These are phyloP conservation scores for Aspergillus cejpii DNA, from an alignment of 2,329 filamentous ascomycete species.

Conservation along the genomic window DNA sequence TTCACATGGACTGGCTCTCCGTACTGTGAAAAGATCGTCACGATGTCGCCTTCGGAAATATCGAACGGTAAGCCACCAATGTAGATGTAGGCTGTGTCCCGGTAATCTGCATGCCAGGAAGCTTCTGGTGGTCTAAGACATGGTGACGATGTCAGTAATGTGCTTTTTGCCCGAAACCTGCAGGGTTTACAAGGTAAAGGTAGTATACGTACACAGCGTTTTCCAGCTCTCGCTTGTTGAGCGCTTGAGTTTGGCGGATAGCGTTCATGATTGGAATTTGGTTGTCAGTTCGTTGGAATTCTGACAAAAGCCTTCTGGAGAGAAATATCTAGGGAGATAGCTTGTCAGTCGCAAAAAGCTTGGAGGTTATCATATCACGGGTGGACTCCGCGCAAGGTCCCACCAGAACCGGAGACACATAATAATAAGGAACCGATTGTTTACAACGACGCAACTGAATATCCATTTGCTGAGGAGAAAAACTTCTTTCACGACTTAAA, in stretches of 20 bases:
- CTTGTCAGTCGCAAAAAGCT: not conserved
- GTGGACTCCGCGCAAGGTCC: slow-evolving; percentile 17
- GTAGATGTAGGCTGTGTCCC: slow-evolving; percentile 93
- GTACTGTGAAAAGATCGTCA: slow-evolving; percentile 95
- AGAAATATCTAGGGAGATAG: not conserved
- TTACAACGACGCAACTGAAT: slow-evolving; percentile 5
- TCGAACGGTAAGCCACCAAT: slow-evolving; percentile 91
- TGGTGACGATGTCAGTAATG: slow-evolving; percentile 6
- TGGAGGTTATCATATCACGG: slow-evolving; percentile 13
- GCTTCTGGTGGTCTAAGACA: slow-evolving; percentile 64
- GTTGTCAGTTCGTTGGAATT: slow-evolving; percentile 2
- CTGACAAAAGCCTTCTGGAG: slow-evolving; percentile 5
- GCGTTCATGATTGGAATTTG: slow-evolving; percentile 65
- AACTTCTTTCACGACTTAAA: not conserved
- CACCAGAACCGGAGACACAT: slow-evolving; percentile 6
- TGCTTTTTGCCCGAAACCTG: slow-evolving; percentile 1
- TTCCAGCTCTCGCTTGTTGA: slow-evolving; percentile 93
- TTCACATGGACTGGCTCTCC: slow-evolving; percentile 93
- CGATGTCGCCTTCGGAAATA: slow-evolving; percentile 87
- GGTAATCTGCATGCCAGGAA: slow-evolving; percentile 96
- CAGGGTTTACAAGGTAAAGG: slow-evolving; percentile 9
- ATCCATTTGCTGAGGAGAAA: slow-evolving; percentile 6
- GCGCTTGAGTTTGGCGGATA: slow-evolving; percentile 81
- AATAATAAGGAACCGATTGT: slow-evolving; percentile 8
- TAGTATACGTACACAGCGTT: slow-evolving; percentile 71